These are phyloP conservation scores for Macrolepiota fuliginosa DNA, from an alignment of 768 basidiomycete species.

Conservation along the genomic window DNA sequence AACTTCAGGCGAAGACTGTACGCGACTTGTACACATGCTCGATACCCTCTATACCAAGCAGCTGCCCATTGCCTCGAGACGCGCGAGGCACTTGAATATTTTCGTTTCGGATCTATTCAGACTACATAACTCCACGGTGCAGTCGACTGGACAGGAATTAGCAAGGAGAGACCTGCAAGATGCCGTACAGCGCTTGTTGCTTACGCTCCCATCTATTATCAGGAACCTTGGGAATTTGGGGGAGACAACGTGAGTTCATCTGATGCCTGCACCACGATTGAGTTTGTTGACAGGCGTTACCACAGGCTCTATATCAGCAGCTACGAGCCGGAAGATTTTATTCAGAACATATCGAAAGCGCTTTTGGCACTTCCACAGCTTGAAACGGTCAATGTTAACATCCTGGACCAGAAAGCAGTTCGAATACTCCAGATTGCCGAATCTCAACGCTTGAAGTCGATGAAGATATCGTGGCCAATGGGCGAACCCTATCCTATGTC, in stretches of 20 bases:
- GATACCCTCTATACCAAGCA: background rate
- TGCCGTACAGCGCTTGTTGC: background rate
- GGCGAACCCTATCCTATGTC: background rate
- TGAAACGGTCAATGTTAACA: background rate
- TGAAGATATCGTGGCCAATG: slow-evolving; percentile 7
- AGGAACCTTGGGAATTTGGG: slow-evolving; percentile 2
- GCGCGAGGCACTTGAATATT: slow-evolving; percentile 2
- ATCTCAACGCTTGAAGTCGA: background rate
- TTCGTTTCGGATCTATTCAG: slow-evolving; percentile 5
- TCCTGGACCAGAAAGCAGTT: background rate
- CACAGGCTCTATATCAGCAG: background rate
- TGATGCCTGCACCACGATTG: background rate
- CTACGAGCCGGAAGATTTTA: slow-evolving; percentile 2
- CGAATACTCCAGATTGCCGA: background rate
- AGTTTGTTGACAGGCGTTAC: background rate
- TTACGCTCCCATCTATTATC: slow-evolving; percentile 1
- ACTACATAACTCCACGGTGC: background rate
- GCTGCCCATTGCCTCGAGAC: background rate
- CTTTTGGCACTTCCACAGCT: background rate
- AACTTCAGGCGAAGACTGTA: background rate
- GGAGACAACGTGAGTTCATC: slow-evolving; percentile 2
- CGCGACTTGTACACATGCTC: slow-evolving; percentile 1
- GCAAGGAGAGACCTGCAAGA: background rate
- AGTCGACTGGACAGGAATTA: background rate
- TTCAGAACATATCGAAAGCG: background rate